These are phyloP conservation scores for Claviceps purpurea DNA, from an alignment of 2,329 filamentous ascomycete species.

Conservation along the genomic window DNA sequence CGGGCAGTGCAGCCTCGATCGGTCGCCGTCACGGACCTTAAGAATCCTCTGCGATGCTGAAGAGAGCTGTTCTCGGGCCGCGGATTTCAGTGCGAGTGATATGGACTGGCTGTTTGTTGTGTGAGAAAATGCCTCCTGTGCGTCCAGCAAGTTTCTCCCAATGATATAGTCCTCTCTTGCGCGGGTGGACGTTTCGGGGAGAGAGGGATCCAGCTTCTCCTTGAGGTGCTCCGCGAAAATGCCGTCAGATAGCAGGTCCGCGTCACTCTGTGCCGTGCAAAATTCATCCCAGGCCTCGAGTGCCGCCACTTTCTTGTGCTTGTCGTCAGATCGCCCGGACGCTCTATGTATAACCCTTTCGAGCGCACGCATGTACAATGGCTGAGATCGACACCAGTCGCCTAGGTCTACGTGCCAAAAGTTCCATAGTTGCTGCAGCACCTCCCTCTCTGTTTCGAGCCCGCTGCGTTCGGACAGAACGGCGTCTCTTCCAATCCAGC, in stretches of 20 bases:
- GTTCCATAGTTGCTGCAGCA: conserved; percentile 50
- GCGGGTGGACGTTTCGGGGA: conserved; percentile 39
- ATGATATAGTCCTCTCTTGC: conserved; percentile 36
- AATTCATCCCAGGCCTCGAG: conserved; percentile 41
- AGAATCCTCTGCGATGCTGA: background rate
- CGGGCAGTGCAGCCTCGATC: conserved; percentile 5
- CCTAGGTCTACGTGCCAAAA: conserved; percentile 54
- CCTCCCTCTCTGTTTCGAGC: conserved; percentile 43
- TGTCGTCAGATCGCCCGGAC: conserved; percentile 7
- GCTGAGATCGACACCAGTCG: conserved; percentile 36
- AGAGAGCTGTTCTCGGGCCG: conserved; percentile 13
- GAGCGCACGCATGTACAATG: conserved; percentile 22
- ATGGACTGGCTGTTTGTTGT: conserved; percentile 13
- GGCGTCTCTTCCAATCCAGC: conserved; percentile 54
- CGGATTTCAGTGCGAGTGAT: conserved; percentile 17
- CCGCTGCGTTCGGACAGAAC: conserved; percentile 21
- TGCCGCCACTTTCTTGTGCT: conserved; percentile 12
- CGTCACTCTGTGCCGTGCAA: conserved; percentile 47
- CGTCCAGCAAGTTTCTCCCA: conserved; percentile 35
- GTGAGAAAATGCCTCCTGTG: conserved; percentile 21
- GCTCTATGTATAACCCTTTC: conserved; percentile 11
- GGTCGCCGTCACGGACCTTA: background rate
- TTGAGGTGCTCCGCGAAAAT: conserved; percentile 30
- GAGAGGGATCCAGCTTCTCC: conserved; percentile 47
- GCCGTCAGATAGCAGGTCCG: conserved; percentile 45